Base-by-base conservation (phyloP, 2,329 filamentous ascomycete genomes). In the Aureobasidium vineae region DNA sequence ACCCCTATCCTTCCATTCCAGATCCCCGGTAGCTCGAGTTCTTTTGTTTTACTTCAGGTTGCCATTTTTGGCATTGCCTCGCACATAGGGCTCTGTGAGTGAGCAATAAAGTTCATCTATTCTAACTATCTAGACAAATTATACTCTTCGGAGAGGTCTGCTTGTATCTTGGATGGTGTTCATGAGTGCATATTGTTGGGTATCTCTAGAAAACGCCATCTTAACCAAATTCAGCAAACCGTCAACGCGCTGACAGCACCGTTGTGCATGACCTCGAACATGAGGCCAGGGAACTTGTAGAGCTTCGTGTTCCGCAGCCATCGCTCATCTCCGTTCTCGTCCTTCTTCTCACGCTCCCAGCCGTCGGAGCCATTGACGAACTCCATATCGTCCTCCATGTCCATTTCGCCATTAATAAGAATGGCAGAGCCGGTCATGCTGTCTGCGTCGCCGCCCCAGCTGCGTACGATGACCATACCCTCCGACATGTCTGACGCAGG, bases 221-320 rank as follows among this genome's bases (percentile, higher is more conserved):
- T 13, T 43, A 19, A 28, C 36, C 5, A 16, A 31, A 57, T 28
- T 23, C 41, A 97, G 80, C 93, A 97, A 28, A 97, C 88, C 11
- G 94, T 98, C 75, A 98, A 82, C 31, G 91, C 90, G 77, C 92
- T 96, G 28, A 99, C 90, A 68, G 87, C 89, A 4, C 91, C 92
- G 74, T 96, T 97, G 86, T 91, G 93, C 77, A 98, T 79, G 33
- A 99, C 94, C 79, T 99, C 95, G 79, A 99, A 98, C 54, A 97
- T 87, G 77, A 98, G 80, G 0, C 95, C 94, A 0, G 95, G 94
- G 73, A 97, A 97, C 1, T 94, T 93, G 79, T 92, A 98, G 33
- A 99, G 79, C 69, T 93, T 94, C 19, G 93, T 97, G 66, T 89
- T 90, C 23, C 86, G 86, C 68, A 89, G 76, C 69, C 88, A 74